Conservation (phyloP, 257 asterid species). For the Petunia axillaris region DNA sequence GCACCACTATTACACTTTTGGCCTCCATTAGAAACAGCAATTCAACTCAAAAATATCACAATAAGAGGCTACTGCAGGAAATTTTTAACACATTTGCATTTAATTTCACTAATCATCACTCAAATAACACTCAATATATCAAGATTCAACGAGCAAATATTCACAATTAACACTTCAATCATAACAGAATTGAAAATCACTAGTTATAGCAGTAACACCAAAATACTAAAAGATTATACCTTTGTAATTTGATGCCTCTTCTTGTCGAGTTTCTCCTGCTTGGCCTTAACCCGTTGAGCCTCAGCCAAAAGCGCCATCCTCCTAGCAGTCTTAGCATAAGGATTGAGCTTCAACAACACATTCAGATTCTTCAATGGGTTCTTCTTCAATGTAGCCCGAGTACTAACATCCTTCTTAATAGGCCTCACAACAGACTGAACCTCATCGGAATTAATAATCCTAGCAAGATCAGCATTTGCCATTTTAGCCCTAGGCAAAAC, state of each 20-base stretch:
- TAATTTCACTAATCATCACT: not conserved
- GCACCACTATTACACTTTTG: too few relatives aligned
- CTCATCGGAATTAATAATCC: slow-evolving; percentile 88
- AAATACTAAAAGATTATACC: slow-evolving; percentile 44
- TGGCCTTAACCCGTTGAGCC: slow-evolving; percentile 73
- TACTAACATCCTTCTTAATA: slow-evolving; percentile 65
- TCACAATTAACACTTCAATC: not conserved
- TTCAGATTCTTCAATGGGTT: slow-evolving; percentile 30
- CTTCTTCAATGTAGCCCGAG: slow-evolving; percentile 30
- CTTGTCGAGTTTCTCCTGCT: slow-evolving; percentile 69
- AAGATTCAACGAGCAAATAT: not conserved
- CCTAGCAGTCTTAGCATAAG: slow-evolving; percentile 70
- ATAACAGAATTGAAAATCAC: not conserved
- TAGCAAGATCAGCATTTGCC: slow-evolving; percentile 83
- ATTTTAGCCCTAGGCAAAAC: slow-evolving; percentile 74
- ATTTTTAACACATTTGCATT: not conserved
- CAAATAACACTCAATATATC: too few relatives aligned
- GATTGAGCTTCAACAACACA: slow-evolving; percentile 68
- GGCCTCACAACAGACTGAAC: slow-evolving; percentile 90
- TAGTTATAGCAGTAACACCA: too few relatives aligned
- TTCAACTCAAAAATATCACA: too few relatives aligned
- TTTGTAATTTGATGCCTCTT: slow-evolving; percentile 69
- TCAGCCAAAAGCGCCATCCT: slow-evolving; percentile 90
- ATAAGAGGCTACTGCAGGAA: too few relatives aligned
- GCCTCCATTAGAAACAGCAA: too few relatives aligned